Evolutionary conservation across 345 rosid species (phyloP), one percentile per base, ranked within the genome.

Genomic region (Acer campestre): DNA sequence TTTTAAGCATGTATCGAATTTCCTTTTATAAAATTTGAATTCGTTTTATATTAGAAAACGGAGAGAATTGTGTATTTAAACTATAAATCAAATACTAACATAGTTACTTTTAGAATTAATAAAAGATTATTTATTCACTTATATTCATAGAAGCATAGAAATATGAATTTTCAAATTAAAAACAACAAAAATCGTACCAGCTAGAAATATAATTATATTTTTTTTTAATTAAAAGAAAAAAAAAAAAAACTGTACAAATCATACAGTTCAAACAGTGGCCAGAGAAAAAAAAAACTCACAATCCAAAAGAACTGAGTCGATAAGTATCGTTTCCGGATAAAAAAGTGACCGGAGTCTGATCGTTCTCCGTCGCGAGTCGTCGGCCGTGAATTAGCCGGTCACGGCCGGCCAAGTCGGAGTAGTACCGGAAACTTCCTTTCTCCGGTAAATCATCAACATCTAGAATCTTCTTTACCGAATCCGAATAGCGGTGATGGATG

Each of bases 401-500:
- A 11, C 95, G 97, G 78, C 88, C 90, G 66, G 84, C 90, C 97
- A 92, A 78, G 20, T 87, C 87, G 40, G 81, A 82, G 29, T 91
- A 92, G 85, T 94, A 96, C 61, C 82, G 78, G 17, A 73, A 67
- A 51, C 89, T 90, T n/a, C 91, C 97, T 75, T 85, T 89, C 81
- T 81, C 87, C 38, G 97, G 99, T 7, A 94, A 77, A 61, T 83
- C 93, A 80, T 90, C 91, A 0, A 83, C 86, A 10, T 87, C 81
- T 6, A 94, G 79, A 73, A 89, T 80, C 20, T 89, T 90, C 66
- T 84, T 85, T 16, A 94, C 90, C 38, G 91, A 89, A 86, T 96
- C 99, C 20, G 99, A 94, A 79, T 79, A 96, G 53, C 95, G 87
- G 81, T 96, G 95, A 74, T 91, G 97, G 72, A 96, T 78, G 56